phyloP scores from a whole-genome alignment of 192 early-diverging fungal genomes.

The Backusella westeae region DNA sequence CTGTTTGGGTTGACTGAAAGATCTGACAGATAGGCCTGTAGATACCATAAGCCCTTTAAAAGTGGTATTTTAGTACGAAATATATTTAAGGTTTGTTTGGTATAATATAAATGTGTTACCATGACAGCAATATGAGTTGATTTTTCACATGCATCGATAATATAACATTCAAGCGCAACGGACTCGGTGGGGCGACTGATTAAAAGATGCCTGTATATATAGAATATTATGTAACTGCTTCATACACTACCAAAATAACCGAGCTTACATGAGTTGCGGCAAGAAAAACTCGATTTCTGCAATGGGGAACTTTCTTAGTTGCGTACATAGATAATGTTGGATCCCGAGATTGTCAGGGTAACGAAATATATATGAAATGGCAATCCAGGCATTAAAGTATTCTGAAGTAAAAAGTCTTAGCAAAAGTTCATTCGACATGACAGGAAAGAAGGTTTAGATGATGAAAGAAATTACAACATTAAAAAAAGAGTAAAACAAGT shows the following conservation, averaged over 20 bases:
- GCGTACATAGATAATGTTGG: slow-evolving; percentile 90
- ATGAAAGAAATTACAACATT: not conserved
- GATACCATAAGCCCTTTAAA: slow-evolving; percentile 82
- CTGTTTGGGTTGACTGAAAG: slow-evolving; percentile 60
- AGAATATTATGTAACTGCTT: no score
- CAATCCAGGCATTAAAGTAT: slow-evolving; percentile 91
- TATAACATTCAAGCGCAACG: slow-evolving; percentile 79
- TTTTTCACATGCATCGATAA: slow-evolving; percentile 69
- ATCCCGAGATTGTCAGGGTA: slow-evolving; percentile 85
- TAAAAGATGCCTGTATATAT: slow-evolving; percentile 71
- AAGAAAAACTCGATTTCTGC: slow-evolving; percentile 89
- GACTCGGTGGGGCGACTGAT: slow-evolving; percentile 77
- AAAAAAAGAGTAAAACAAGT: not conserved
- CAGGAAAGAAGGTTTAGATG: slow-evolving; percentile 7
- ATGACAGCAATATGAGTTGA: slow-evolving; percentile 87
- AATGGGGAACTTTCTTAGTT: slow-evolving; percentile 77
- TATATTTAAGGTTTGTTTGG: not conserved
- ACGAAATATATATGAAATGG: slow-evolving; percentile 84
- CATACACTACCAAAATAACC: no score
- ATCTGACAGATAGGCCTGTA: slow-evolving; percentile 86
- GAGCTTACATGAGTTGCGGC: slow-evolving; percentile 81
- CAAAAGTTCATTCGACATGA: slow-evolving; percentile 59
- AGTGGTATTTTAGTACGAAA: not conserved
- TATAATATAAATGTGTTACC: slow-evolving; percentile 42
- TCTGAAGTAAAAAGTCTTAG: slow-evolving; percentile 82